A percentile compares a stretch with the other conserved stretches of the same genome.
These are phyloP conservation scores for Pelargonium citronellum DNA, from an alignment of 441 rosid genomes.

Conservation along the genomic window DNA sequence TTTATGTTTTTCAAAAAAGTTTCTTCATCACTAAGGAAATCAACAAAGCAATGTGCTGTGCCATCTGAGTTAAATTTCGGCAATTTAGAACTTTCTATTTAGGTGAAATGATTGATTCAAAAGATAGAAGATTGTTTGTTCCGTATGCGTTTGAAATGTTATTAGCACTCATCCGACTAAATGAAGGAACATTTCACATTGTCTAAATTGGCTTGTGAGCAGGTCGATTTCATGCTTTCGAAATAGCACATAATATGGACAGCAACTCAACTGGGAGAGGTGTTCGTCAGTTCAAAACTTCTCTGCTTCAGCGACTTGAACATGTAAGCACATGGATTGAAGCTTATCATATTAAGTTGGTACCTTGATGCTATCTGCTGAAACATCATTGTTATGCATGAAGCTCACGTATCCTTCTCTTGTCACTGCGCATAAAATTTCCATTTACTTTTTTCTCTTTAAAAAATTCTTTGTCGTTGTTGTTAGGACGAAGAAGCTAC, in stretches of 20 bases:
- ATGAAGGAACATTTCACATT: conserved; percentile 9
- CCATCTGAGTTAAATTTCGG: background rate
- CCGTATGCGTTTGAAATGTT: background rate
- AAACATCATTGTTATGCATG: background rate
- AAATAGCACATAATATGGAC: conserved; percentile 72
- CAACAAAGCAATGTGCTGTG: background rate
- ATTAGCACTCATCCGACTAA: background rate
- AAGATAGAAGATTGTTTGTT: background rate
- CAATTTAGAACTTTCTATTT: background rate
- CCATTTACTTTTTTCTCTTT: background rate
- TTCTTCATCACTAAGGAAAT: background rate
- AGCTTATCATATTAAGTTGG: conserved; percentile 1
- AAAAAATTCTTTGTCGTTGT: background rate
- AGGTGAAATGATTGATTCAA: background rate
- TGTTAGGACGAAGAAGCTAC: conserved; percentile 67
- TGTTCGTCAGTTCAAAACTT: conserved; percentile 87
- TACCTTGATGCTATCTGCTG: background rate
- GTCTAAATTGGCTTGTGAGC: conserved; percentile 16
- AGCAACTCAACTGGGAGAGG: conserved; percentile 69
- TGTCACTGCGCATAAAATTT: background rate
- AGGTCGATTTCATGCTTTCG: conserved; percentile 93
- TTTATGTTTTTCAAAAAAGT: no score
- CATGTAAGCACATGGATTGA: conserved; percentile 35
- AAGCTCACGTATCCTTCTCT: background rate
- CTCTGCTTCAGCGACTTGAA: conserved; percentile 85